A percentile compares a stretch with the other conserved stretches of the same genome.
Conservation (phyloP, 2,329 filamentous ascomycete species). For the Arthrocladium fulminans region DNA sequence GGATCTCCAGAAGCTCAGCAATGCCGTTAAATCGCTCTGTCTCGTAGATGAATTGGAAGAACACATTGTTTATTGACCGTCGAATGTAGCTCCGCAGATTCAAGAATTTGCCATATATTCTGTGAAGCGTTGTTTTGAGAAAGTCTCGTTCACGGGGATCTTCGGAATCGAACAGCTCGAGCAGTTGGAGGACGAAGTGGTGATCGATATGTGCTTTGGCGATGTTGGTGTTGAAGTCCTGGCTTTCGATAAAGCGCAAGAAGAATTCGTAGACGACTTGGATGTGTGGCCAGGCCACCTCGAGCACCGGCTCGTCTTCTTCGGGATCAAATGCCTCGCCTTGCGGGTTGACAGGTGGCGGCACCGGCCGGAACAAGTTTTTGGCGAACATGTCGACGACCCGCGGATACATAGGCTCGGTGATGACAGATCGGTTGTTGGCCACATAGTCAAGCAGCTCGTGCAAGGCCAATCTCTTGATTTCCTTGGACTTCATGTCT, state of each 20-base stretch:
- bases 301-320: slow-evolving; percentile 93
- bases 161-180: slow-evolving; percentile 98
- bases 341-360: slow-evolving; percentile 93
- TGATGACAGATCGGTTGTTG: slow-evolving; percentile 97
- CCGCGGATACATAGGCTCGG: slow-evolving; percentile 95
- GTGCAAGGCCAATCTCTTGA: slow-evolving; percentile 91
- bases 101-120: slow-evolving; percentile 98
- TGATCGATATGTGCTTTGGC: slow-evolving; percentile 98
- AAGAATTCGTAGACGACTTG: slow-evolving; percentile 99
- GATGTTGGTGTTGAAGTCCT: slow-evolving; percentile 99
- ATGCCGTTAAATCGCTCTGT: slow-evolving; percentile 98
- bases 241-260: slow-evolving; percentile 95
- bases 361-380: slow-evolving; percentile 94
- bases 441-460: slow-evolving; percentile 96
- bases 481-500: slow-evolving; percentile 99
- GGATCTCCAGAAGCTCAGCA: slow-evolving; percentile 88
- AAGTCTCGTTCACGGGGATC: slow-evolving; percentile 95
- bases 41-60: slow-evolving; percentile 99
- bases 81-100: slow-evolving; percentile 96
- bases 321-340: slow-evolving; percentile 97
- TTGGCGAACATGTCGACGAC: slow-evolving; percentile 99
- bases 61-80: slow-evolving; percentile 98
- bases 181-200: slow-evolving; percentile 83
- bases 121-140: slow-evolving; percentile 91
- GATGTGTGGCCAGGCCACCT: slow-evolving; percentile 98